Conservation (phyloP, 306 rosid genomes). For the Begonia masoniana region DNA sequence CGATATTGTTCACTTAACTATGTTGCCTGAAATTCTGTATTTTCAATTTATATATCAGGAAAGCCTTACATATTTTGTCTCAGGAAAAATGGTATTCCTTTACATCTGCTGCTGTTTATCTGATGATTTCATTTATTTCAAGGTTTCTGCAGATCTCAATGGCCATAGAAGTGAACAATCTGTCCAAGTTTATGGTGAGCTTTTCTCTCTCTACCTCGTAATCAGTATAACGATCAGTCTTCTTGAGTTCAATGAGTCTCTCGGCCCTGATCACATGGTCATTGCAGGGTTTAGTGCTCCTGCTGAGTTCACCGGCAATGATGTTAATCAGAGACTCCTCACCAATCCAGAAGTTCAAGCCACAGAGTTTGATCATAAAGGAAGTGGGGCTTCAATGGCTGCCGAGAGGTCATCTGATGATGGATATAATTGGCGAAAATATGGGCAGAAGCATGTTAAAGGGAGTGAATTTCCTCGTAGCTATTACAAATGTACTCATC, state of each 20-base stretch:
- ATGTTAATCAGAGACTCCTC: conserved; percentile 39
- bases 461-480: conserved; percentile 98
- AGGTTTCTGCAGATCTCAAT: conserved; percentile 65
- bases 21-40: no score
- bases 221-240: conserved; percentile 36
- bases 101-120: conserved; percentile 17
- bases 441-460: conserved; percentile 92
- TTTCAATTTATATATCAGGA: background rate
- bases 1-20: background rate
- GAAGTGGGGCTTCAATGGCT: conserved; percentile 36
- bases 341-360: conserved; percentile 35
- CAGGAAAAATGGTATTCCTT: background rate
- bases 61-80: background rate
- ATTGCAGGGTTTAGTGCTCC: conserved; percentile 37
- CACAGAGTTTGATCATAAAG: conserved; percentile 42
- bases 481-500: conserved; percentile 96
- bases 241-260: conserved; percentile 31
- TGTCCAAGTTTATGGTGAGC: conserved; percentile 33
- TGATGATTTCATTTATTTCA: conserved; percentile 36
- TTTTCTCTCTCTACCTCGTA: conserved; percentile 39
- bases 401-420: conserved; percentile 59
- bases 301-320: conserved; percentile 47
- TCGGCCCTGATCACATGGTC: conserved; percentile 31
- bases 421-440: conserved; percentile 96
- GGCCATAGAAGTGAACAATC: conserved; percentile 34